Evolutionary conservation across 148 eudicot species (phyloP).

Genomic region (Nepenthes mirabilis): DNA sequence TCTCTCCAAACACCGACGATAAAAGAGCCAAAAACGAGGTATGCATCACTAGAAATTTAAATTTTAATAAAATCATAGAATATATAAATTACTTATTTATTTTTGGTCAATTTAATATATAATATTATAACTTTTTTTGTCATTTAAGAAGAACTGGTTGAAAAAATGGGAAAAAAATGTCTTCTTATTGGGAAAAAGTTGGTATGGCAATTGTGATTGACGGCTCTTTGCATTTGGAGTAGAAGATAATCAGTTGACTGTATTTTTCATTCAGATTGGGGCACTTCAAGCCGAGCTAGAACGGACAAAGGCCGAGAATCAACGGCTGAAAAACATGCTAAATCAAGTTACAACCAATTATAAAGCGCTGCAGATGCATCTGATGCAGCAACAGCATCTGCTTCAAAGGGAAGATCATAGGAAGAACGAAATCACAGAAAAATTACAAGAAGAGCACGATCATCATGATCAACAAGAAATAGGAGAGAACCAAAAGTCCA

Average conservation of each 20-base stretch:
- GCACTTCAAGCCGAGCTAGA: constrained; percentile 32
- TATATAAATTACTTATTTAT: too few relatives aligned
- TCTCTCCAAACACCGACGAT: constrained; percentile 27
- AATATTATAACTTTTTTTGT: too few relatives aligned
- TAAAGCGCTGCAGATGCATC: constrained; percentile 33
- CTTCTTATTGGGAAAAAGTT: too few relatives aligned
- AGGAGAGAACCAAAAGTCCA: neutral
- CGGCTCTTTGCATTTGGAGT: neutral
- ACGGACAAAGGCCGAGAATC: constrained; percentile 32
- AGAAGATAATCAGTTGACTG: neutral
- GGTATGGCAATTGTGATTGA: neutral
- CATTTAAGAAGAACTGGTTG: neutral
- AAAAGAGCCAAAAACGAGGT: constrained; percentile 39
- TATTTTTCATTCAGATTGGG: constrained; percentile 8
- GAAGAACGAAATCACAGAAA: neutral
- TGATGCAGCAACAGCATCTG: constrained; percentile 32
- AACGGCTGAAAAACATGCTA: constrained; percentile 24
- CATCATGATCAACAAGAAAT: neutral
- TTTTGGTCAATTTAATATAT: neutral
- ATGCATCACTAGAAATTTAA: neutral
- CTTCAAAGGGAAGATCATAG: neutral
- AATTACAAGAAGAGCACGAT: neutral
- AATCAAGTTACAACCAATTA: constrained; percentile 24
- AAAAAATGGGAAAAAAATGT: neutral
- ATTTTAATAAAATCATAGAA: neutral